Percentiles rank a stretch among this genome's conserved stretches.
phyloP scores from a whole-genome alignment of 768 basidiomycete species.

The Steccherinum ochraceum region DNA sequence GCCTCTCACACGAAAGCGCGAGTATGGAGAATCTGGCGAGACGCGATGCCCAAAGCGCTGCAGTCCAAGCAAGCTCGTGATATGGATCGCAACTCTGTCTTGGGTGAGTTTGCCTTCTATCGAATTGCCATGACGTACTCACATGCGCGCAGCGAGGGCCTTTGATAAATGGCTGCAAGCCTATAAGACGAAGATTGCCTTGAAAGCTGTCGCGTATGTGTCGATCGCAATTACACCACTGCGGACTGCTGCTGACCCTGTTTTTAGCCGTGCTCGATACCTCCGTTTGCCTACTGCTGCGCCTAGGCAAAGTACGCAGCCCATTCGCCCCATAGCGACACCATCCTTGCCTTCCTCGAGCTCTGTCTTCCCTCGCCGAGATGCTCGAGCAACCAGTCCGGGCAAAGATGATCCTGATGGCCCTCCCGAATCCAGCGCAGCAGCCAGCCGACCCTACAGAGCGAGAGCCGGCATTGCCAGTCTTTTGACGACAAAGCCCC shows the following conservation, averaged over 20 bases:
- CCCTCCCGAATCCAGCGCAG: conserved; percentile 4
- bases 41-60: conserved; percentile 63
- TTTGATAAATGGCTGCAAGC: conserved; percentile 65
- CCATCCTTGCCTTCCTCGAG: conserved; percentile 2
- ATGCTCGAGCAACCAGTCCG: conserved; percentile 10
- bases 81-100: conserved; percentile 41
- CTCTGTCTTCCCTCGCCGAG: conserved; percentile 1
- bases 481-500: conserved; percentile 25
- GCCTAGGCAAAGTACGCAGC: conserved; percentile 27
- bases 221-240: not conserved
- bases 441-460: conserved; percentile 19
- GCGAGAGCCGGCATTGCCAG: conserved; percentile 30
- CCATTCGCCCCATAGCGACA: conserved; percentile 20
- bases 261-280: conserved; percentile 68
- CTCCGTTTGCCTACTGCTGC: conserved; percentile 62
- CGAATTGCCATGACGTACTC: conserved; percentile 6
- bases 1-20: conserved; percentile 53
- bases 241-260: too few relatives aligned
- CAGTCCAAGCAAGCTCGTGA: conserved; percentile 64
- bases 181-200: conserved; percentile 62
- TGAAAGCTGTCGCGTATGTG: conserved; percentile 81
- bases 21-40: conserved; percentile 62
- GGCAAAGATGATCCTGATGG: conserved; percentile 9
- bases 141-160: conserved; percentile 34
- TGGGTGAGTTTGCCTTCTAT: conserved; percentile 41